Base-by-base conservation (phyloP, 108 stramenopile genomes). In the Cyclotella sp. region DNA sequence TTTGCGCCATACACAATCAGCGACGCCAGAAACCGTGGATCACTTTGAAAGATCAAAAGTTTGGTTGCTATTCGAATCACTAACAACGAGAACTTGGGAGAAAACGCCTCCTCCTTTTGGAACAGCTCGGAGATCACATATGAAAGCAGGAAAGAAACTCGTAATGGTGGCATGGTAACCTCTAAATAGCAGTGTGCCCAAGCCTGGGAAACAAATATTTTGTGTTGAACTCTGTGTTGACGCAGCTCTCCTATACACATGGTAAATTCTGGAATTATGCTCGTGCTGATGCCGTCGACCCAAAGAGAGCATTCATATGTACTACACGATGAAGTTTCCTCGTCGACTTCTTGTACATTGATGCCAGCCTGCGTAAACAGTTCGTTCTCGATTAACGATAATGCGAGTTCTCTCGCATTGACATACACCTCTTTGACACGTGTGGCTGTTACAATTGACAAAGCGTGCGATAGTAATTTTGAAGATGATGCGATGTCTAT, bases 21-120 rank as follows among this genome's bases (percentile, higher is more conserved):
- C 34, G 85, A 67, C 40, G 88, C 85, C 14, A 88, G 62, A 18
- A 80, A 80, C 39, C 42, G 58, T 42, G 83, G 83, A 39, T 84
- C 58, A 2, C 52, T 46, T 39, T 70, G 76, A 76, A 58, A 82
- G 0, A 86, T 26, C 21, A 88, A 22, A 53, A 77, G 71, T 26
- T 65, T 82, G 18, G 76, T 80, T 7, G 85, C 76, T 26, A 88
- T 67, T 70, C 77, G 88, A 47, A 84, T 52, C 12, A 66, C 39
- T 40, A 84, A 52, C 26, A 75, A 34, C 16, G 68, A 53, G 58
- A 84, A 82, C 14, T 71, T 47, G 5, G 43, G n/a, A 0, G 73
- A 66, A 12, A 73, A 40, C n/a, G 19, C 75, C 34, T 40, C 65
- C 28, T 54, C 39, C 18, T 57, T 27, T 16, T 26, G 24, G 9